Percentiles rank a stretch among this genome's conserved stretches.
phyloP scores from a whole-genome alignment of 2,329 filamentous ascomycete genomes.

The Bipolaris oryzae region DNA sequence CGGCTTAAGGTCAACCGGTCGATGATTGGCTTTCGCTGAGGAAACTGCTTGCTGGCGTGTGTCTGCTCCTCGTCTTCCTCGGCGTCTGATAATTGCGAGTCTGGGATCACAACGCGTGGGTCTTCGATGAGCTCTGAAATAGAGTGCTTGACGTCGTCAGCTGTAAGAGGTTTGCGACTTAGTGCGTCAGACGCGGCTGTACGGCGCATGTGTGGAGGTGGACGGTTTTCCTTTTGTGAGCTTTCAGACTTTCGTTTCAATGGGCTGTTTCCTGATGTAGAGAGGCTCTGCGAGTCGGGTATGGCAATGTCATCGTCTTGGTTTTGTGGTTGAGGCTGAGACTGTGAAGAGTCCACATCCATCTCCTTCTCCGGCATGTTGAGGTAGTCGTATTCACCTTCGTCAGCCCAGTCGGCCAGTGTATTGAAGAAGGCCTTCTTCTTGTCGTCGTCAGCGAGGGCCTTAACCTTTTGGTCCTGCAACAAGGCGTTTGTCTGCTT shows the following conservation, averaged over 20 bases:
- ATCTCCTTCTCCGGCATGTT: slow-evolving; percentile 54
- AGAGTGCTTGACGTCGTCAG: slow-evolving; percentile 82
- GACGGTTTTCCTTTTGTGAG: slow-evolving; percentile 51
- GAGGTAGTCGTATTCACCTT: slow-evolving; percentile 77
- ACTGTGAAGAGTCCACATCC: slow-evolving; percentile 39
- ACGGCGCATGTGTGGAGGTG: slow-evolving; percentile 66
- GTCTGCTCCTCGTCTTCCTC: slow-evolving; percentile 42
- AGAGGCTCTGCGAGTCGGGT: slow-evolving; percentile 47
- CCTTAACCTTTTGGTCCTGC: slow-evolving; percentile 85
- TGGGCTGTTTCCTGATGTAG: slow-evolving; percentile 29
- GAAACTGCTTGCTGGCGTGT: slow-evolving; percentile 43
- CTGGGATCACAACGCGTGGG: slow-evolving; percentile 60
- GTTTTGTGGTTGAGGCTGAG: slow-evolving; percentile 18
- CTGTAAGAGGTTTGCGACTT: slow-evolving; percentile 69
- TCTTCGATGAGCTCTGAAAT: slow-evolving; percentile 82
- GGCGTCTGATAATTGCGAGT: slow-evolving; percentile 53
- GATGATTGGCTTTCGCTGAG: slow-evolving; percentile 59
- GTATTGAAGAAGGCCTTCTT: slow-evolving; percentile 88
- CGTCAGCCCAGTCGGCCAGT: slow-evolving; percentile 78
- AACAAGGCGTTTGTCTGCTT: slow-evolving; percentile 90
- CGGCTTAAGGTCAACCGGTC: slow-evolving; percentile 77
- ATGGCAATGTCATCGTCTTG: slow-evolving; percentile 31
- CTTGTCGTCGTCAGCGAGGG: slow-evolving; percentile 86
- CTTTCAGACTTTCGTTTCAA: slow-evolving; percentile 53
- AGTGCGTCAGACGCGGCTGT: slow-evolving; percentile 60